Base-by-base conservation (phyloP, 768 basidiomycete genomes). In the Suillus subalutaceus region DNA sequence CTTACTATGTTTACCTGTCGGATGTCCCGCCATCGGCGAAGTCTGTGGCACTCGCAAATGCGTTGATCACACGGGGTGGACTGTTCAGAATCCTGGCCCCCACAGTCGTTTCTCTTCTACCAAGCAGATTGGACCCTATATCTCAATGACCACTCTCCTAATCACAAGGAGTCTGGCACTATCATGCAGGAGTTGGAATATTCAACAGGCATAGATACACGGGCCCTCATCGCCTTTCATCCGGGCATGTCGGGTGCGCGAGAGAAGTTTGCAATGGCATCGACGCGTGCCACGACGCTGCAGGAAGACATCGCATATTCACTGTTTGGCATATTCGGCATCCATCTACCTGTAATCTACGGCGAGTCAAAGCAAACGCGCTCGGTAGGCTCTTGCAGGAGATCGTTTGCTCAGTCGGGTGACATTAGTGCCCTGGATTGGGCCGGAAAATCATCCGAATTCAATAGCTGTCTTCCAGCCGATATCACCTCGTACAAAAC, bases 301-400 rank as follows among this genome's bases (percentile, higher is more conserved):
- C 44, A 46, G 20, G 44, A 46, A 46, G 44, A 46, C 18, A 46
- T 46, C 4, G 20, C 44, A 46, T 46, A 46, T 46, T 46, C 44
- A 46, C 8, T 46, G 9, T 46, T 46, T 46, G 44, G 44, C 3
- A 46, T 46, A 20, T 46, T 46, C 15, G 20, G 44, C 44, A 46
- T 46, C 44, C 44, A 56, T 63, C 52, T 77, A 18, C 62, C 61
- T 15, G 60, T 70, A n/a, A 53, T 43, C 41, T 70, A 70, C 35
- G 69, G 69, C 23, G 68, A 66, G 56, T 65, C 65, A 4, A 46
- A 35, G 50, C 50, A 64, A 30, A 64, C 6, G 63, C 63, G 18
- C 26, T 64, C 16, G 48, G 38, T 9, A 35, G 52, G 23, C 53
- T 64, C 13, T 41, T 63, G 10, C 62, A 48, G 23, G 44, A 63